Base-by-base conservation (phyloP, 208 protist genomes). In the Acanthamoeba triangularis region DNA sequence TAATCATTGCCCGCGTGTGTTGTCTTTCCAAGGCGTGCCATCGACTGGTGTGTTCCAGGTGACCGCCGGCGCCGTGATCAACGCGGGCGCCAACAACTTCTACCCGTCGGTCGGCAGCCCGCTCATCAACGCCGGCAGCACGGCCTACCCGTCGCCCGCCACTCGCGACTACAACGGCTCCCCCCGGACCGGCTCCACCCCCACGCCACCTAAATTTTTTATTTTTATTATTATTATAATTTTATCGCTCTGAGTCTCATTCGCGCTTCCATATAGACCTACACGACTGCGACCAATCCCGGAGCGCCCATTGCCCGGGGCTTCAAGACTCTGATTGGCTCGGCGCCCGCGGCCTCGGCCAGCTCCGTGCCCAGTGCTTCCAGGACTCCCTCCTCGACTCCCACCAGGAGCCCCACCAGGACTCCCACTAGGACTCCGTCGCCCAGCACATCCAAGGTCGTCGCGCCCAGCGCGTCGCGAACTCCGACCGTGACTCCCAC, bases 221-320 rank as follows among this genome's bases (percentile, higher is more conserved):
- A 10, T 23, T 0, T 23, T 33, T n/a, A 14, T 67, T 1, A 11
- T 80, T 80, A 5, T 59, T 18, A 23, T 14, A 59, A 10, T n/a
- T 69, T 5, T n/a, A 23, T 35, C 0, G n/a, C 65, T 18, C 33
- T 3, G 18, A 74, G 10, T 0, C 33, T 37, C 25, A 13, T 28
- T 14, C 7, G 16, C 20, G 59, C 18, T 10, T 30, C 8, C 10
- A 6, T 14, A 59, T 14, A 80, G 72, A 37, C 49, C 11, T 84
- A 84, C 74, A 84, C 74, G 23, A 49, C 74, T 20, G 20, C 41
- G 7, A 84, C 74, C n/a, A 84, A 84, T 35, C 74, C 74, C n/a
- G 74, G 74, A 1, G 11, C 6, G 37, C 8, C 74, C 8, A 84
- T 84, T 41, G 44, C 20, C 20, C 30, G 37, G 30, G 5, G 23